Conservation (phyloP, 1,284 basidiomycete species). For the Takashimella koratensis region DNA sequence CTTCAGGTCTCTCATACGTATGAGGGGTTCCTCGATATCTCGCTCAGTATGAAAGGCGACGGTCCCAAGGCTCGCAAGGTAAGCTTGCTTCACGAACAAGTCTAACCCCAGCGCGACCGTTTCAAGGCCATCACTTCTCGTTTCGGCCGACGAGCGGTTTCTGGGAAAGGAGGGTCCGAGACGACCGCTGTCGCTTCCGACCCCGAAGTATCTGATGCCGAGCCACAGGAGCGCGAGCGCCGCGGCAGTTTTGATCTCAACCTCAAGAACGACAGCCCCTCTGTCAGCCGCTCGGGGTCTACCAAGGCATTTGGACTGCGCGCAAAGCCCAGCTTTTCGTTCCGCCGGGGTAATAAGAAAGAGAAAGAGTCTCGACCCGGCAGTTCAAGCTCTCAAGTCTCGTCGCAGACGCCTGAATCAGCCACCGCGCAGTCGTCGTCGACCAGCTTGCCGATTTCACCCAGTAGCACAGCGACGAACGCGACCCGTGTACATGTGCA, state of each 20-base stretch:
- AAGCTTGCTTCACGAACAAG: neutral
- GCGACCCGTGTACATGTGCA: conserved; percentile 9
- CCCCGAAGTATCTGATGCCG: conserved; percentile 36
- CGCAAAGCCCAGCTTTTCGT: conserved; percentile 32
- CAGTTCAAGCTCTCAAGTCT: conserved; percentile 26
- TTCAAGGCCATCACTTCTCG: conserved; percentile 57
- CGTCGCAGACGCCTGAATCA: conserved; percentile 4
- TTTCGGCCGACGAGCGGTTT: conserved; percentile 5
- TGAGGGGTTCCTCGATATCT: conserved; percentile 91
- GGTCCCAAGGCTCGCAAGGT: conserved; percentile 29
- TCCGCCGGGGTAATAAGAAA: conserved; percentile 14
- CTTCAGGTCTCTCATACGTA: conserved; percentile 76
- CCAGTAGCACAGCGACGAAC: neutral
- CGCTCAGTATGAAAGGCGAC: conserved; percentile 68
- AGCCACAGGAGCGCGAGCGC: conserved; percentile 7
- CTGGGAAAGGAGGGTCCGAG: neutral
- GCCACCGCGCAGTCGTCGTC: neutral
- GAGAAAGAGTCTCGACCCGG: conserved; percentile 24
- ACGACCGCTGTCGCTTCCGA: conserved; percentile 28
- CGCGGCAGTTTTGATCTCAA: neutral
- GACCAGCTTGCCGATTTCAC: neutral
- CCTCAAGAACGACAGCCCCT: neutral
- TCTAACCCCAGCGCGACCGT: conserved; percentile 56
- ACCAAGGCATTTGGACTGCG: conserved; percentile 22
- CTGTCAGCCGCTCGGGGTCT: conserved; percentile 7